Percentiles rank a stretch among this genome's conserved stretches.
phyloP scores from a whole-genome alignment of 768 basidiomycete genomes.

The Boletus eberwhitei region DNA sequence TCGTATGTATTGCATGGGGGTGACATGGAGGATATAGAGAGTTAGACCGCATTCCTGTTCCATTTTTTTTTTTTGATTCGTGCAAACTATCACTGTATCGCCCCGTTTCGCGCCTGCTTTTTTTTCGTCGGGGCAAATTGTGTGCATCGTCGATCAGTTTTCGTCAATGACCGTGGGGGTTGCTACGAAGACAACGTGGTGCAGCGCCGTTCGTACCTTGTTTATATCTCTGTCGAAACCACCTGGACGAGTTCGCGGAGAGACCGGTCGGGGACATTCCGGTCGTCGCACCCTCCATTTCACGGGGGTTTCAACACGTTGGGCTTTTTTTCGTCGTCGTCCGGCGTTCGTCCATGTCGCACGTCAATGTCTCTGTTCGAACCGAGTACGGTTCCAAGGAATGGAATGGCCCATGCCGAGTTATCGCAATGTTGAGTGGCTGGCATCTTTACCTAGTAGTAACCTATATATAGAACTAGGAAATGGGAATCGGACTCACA shows the following conservation, averaged over 20 bases:
- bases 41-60: background rate
- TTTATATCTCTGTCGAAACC: background rate
- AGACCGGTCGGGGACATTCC: too few relatives aligned
- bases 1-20: conserved; percentile 7
- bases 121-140: background rate
- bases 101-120: background rate
- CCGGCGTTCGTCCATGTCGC: too few relatives aligned
- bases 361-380: too few relatives aligned
- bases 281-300: background rate
- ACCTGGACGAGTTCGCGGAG: background rate
- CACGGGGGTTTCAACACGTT: too few relatives aligned
- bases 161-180: background rate
- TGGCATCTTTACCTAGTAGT: too few relatives aligned
- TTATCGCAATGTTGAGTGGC: too few relatives aligned
- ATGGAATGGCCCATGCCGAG: too few relatives aligned
- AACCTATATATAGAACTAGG: too few relatives aligned
- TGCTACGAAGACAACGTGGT: background rate
- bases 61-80: background rate
- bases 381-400: too few relatives aligned
- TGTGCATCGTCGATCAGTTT: too few relatives aligned
- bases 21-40: conserved; percentile 15
- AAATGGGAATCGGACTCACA: too few relatives aligned
- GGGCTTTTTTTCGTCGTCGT: too few relatives aligned
- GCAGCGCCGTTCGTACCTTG: background rate
- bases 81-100: background rate